phyloP scores from a whole-genome alignment of 257 asterid genomes.

The Paulownia fortunei region DNA sequence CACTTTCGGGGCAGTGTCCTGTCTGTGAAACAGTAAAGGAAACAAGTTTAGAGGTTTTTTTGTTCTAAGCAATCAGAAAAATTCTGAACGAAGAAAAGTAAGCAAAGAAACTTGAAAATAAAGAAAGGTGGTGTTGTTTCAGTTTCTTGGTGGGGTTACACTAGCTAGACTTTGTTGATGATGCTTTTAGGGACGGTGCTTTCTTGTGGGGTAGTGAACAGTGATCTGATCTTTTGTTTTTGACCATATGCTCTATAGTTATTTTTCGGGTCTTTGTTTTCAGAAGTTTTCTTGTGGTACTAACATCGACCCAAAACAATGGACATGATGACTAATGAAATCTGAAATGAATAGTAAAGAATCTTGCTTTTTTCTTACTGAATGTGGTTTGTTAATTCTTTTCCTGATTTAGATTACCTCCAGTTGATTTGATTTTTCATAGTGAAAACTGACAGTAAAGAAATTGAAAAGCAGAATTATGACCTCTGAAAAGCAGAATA shows the following conservation, averaged over 20 bases:
- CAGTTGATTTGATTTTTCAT: slow-evolving; percentile 36
- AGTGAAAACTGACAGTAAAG: no score
- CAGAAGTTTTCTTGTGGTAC: neutral
- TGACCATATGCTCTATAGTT: neutral
- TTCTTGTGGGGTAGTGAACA: no score
- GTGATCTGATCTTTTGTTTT: no score
- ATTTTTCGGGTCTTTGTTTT: neutral
- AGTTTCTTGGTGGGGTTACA: no score
- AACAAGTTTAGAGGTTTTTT: slow-evolving; percentile 44
- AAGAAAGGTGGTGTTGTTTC: no score
- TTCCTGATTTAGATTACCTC: slow-evolving; percentile 36
- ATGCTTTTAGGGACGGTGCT: no score
- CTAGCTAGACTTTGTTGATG: no score
- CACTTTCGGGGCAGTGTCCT: slow-evolving; percentile 61
- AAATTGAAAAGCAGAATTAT: no score
- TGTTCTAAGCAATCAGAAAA: slow-evolving; percentile 26
- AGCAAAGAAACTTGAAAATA: neutral
- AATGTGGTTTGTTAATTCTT: slow-evolving; percentile 28
- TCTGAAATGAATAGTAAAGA: slow-evolving; percentile 6
- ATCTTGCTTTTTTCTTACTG: slow-evolving; percentile 24
- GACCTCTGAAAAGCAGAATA: no score
- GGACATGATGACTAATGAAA: slow-evolving; percentile 15
- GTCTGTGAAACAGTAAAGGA: slow-evolving; percentile 55
- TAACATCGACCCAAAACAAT: slow-evolving; percentile 4
- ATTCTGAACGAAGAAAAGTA: slow-evolving; percentile 2